A percentile compares a stretch with the other conserved stretches of the same genome.
Evolutionary conservation across 257 asterid species (phyloP).

Genomic region (Solanum chmielewskii): DNA sequence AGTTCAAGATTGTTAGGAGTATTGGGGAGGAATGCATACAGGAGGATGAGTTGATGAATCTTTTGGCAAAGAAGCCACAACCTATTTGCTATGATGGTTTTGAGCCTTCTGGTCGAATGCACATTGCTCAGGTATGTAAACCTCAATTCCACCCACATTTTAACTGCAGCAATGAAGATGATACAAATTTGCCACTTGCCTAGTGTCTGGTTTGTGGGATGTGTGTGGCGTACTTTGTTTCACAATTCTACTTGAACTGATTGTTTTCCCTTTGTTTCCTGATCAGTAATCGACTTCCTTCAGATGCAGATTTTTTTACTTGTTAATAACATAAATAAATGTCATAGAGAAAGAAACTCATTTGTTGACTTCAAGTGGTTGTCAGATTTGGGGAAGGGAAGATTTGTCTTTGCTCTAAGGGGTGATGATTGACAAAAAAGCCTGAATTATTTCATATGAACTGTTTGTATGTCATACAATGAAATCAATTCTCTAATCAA

Average conservation of each 20-base stretch:
- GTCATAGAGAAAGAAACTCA: background rate
- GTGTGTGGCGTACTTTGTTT: background rate
- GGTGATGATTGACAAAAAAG: background rate
- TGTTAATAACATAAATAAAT: background rate
- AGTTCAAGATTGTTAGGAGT: constrained; percentile 53
- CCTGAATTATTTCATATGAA: background rate
- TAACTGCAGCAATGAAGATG: background rate
- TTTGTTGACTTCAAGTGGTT: background rate
- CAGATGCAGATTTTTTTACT: background rate
- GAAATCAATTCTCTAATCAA: background rate
- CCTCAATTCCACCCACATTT: background rate
- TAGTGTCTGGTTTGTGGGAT: background rate
- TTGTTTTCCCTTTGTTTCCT: background rate
- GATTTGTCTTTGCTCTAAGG: background rate
- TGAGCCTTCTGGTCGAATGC: constrained; percentile 97
- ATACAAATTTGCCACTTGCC: background rate
- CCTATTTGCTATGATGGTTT: constrained; percentile 83
- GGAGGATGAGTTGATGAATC: constrained; percentile 61
- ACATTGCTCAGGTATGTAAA: constrained; percentile 72
- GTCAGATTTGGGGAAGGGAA: background rate
- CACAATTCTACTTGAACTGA: background rate
- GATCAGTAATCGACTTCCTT: background rate
- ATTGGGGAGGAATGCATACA: constrained; percentile 91
- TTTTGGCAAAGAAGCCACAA: constrained; percentile 56
- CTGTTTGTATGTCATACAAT: background rate